phyloP scores from a whole-genome alignment of 176 grass and related monocot genomes.

The Alopecurus myosuroides region DNA sequence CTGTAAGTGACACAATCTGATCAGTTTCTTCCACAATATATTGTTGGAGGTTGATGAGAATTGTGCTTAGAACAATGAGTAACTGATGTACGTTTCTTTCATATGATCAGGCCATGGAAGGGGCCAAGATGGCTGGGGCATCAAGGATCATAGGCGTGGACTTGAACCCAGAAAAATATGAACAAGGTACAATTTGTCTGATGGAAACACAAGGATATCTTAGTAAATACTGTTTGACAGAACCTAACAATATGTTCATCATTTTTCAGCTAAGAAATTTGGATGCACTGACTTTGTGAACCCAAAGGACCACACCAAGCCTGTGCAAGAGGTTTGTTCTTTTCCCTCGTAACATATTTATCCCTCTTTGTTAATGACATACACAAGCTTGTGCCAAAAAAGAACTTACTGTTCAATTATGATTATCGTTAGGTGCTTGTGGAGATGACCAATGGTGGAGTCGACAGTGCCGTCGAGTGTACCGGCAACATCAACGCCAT shows the following conservation, averaged over 20 bases:
- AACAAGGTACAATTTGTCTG: slow-evolving; percentile 40
- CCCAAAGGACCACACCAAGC: slow-evolving; percentile 57
- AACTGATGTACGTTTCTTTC: not conserved
- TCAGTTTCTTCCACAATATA: not conserved
- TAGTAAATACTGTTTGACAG: not conserved
- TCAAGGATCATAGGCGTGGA: slow-evolving; percentile 88
- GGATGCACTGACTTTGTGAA: slow-evolving; percentile 83
- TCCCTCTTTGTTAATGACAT: not conserved
- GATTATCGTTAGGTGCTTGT: slow-evolving; percentile 41
- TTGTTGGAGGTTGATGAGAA: not conserved
- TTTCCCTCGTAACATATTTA: not conserved
- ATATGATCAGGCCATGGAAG: slow-evolving; percentile 66
- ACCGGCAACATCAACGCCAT: slow-evolving; percentile 71
- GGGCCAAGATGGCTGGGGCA: slow-evolving; percentile 60
- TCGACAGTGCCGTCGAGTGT: slow-evolving; percentile 65
- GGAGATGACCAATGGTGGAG: slow-evolving; percentile 79
- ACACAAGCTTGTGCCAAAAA: not conserved
- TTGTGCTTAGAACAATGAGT: not conserved
- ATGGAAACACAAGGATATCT: not conserved
- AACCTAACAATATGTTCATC: not conserved
- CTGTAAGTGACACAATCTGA: slow-evolving; percentile 32
- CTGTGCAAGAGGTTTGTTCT: slow-evolving; percentile 62
- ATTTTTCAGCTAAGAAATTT: slow-evolving; percentile 65
- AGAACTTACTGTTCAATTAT: not conserved
- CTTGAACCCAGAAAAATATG: slow-evolving; percentile 64